phyloP scores from a whole-genome alignment of 2,329 filamentous ascomycete genomes.

The Aspergillus jensenii region DNA sequence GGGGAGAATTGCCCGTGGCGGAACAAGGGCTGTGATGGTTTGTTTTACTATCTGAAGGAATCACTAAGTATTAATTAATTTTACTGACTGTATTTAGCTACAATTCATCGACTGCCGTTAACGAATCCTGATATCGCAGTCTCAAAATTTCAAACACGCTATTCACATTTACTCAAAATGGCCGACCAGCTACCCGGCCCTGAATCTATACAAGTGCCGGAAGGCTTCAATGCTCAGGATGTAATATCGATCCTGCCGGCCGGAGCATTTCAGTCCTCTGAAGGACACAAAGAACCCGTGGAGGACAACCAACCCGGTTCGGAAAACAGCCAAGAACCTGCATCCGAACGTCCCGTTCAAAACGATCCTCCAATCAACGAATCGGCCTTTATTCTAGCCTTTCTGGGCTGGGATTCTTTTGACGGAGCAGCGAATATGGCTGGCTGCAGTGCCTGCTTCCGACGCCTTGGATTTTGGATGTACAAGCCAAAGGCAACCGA shows the following conservation, averaged over 20 bases:
- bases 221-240: constrained; percentile 32
- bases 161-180: constrained; percentile 53
- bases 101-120: constrained; percentile 66
- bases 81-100: constrained; percentile 42
- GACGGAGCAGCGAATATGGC: constrained; percentile 60
- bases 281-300: constrained; percentile 14
- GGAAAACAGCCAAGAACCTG: constrained; percentile 5
- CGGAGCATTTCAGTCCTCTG: constrained; percentile 21
- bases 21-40: constrained; percentile 82
- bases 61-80: constrained; percentile 61
- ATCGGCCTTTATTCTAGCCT: constrained; percentile 65
- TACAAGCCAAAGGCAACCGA: constrained; percentile 73
- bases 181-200: constrained; percentile 37
- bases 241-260: constrained; percentile 31
- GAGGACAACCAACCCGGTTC: constrained; percentile 13
- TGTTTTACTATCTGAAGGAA: constrained; percentile 9
- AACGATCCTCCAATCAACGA: constrained; percentile 48
- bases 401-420: constrained; percentile 72
- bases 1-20: constrained; percentile 82
- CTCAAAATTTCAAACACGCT: constrained; percentile 60
- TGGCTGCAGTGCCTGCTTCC: constrained; percentile 81
- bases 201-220: constrained; percentile 31
- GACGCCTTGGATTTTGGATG: constrained; percentile 89
- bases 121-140: constrained; percentile 62
- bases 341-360: constrained; percentile 12